A percentile compares a stretch with the other conserved stretches of the same genome.
Evolutionary conservation across 345 rosid species (phyloP).

Genomic region (Excoecaria agallocha): DNA sequence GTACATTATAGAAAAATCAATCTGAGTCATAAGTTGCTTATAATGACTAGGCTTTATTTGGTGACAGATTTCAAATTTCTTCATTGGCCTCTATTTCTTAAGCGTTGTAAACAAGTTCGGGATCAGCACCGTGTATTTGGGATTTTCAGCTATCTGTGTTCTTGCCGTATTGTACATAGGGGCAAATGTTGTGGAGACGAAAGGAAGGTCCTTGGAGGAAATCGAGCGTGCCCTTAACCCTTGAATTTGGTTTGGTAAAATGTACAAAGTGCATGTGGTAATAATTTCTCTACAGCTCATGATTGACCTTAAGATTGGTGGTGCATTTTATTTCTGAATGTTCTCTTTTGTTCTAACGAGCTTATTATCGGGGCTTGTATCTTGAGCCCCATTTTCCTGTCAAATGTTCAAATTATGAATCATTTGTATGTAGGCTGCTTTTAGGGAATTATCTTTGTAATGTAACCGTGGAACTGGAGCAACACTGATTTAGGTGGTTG

Average conservation of each 20-base stretch:
- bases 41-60: constrained; percentile 10
- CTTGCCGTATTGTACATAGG: constrained; percentile 81
- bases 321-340: neutral
- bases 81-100: constrained; percentile 88
- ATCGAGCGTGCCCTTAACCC: constrained; percentile 81
- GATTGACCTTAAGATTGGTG: neutral
- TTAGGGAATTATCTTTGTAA: neutral
- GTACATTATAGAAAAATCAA: neutral
- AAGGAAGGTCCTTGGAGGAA: constrained; percentile 93
- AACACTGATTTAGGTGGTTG: neutral
- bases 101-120: constrained; percentile 88
- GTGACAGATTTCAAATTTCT: constrained; percentile 80
- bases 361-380: neutral
- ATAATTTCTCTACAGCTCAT: constrained; percentile 18
- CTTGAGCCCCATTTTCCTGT: neutral
- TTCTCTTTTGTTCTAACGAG: neutral
- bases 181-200: constrained; percentile 82
- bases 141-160: constrained; percentile 71
- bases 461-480: neutral
- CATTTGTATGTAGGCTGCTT: neutral
- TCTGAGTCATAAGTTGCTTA: neutral
- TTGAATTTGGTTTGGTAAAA: constrained; percentile 24
- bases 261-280: neutral
- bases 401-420: neutral
- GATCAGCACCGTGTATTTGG: constrained; percentile 86